Base-by-base conservation (phyloP, 495 filamentous ascomycete species). In the Aspergillus coremiiformis region DNA sequence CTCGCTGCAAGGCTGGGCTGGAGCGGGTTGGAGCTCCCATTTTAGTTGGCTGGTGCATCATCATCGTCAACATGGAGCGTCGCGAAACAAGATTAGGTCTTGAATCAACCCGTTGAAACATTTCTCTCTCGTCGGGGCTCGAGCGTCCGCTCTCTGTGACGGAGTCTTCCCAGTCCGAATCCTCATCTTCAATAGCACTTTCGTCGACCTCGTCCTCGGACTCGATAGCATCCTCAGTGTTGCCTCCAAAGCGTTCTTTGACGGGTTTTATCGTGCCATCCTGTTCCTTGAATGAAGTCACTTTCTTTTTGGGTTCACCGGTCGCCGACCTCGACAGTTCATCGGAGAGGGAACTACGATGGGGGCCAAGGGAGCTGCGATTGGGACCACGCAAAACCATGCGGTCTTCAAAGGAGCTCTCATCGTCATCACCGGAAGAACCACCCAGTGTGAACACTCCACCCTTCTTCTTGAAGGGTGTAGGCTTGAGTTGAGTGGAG, bases 41-140 rank as follows among this genome's bases (percentile, higher is more conserved):
- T 29, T 66, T 68, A 22, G 58, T 53, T 37, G 83, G 83, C 56
- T 89, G 83, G 58, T 91, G 85, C 64, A 99, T 79, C 79, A 91
- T 84, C 49, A 90, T 85, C 1, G 93, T 95, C 46, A 99, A 83
- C 23, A 97, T 77, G 19, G 93, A 97, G 44, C 87, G 83, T 20
- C 87, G 82, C 7, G 94, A 94, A 9, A 85, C 83, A 4, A 98
- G 78, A 54, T 95, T 87, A 1, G 87, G 84, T 56, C 83, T 80
- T 17, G 92, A 96, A 64, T 96, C 90, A 24, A 97, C 90, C 6
- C 93, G 83, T 63, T 89, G 82, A 76, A 97, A 97, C 56, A 87
- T 73, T 47, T 81, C 73, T 53, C 81, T 83, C 17, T 93, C 89
- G 49, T 92, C 86, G 21, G 87, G 76, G 60, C 84, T 92, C 0